Base-by-base conservation (phyloP, 768 basidiomycete genomes). In the Tricholoma hemisulphureum region DNA sequence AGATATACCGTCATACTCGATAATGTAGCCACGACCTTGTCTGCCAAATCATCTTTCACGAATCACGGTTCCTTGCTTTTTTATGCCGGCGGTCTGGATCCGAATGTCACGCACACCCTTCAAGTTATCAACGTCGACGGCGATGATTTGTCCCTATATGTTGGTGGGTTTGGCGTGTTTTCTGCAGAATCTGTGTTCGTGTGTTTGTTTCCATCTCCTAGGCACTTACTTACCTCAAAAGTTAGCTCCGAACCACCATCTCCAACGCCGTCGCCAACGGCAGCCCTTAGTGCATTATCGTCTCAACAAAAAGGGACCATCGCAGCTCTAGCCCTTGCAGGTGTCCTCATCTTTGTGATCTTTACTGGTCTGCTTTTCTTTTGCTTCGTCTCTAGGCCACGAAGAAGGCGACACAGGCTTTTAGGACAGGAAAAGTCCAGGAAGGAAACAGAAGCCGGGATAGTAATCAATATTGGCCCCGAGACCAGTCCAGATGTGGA, bases 281-380 rank as follows among this genome's bases (percentile, higher is more conserved):
- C 61, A 6, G 57, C 63, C 14, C 34, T 56, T n/a, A 32, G 56
- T 6, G 28, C 61, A 28, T 34, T 63, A 3, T 57, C 56, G 34
- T 51, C 56, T 29, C 71, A 77, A 18, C 58, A 81, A 2, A 72
- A 73, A 58, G 87, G 88, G 41, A 84, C 87, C 2, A 83, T 89
- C 54, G 88, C 87, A 18, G 89, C 87, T 0, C 73, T 88, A 28
- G 79, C 78, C 9, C 75, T 91, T 2, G 86, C 83, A 2, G 77
- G 79, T 20, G 67, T 83, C 18, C 72, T 90, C 8, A 77, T 79
- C 24, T 74, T 84, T 63, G 53, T 86, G 26, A 58, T 84, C 4
- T 57, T 80, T 8, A 71, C 72, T 48, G 68, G 75, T 26, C 32
- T 69, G 13, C 65, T 83, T 2, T 77, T 79, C 59, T 81, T 73